Evolutionary conservation across 495 filamentous ascomycete genomes (phyloP).

Genomic region (Bryoglossum gracile): DNA sequence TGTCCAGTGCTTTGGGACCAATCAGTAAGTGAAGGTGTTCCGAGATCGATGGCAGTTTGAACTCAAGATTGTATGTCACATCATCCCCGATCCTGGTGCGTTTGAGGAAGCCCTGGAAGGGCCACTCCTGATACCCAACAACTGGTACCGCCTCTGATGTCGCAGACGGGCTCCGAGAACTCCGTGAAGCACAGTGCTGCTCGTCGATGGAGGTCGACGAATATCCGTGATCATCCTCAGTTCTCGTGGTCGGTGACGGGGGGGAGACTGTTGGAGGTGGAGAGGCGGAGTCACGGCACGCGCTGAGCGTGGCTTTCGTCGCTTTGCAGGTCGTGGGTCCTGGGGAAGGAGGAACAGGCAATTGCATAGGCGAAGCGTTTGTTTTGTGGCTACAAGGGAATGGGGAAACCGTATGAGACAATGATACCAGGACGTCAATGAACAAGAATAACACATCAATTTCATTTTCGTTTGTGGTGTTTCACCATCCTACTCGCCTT

Average conservation of each 20-base stretch:
- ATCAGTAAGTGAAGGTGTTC: conserved; percentile 10
- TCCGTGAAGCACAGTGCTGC: conserved; percentile 8
- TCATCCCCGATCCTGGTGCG: too few relatives aligned
- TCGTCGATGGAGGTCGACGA: neutral
- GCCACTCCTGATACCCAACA: too few relatives aligned
- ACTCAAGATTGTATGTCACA: conserved; percentile 12
- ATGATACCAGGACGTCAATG: neutral
- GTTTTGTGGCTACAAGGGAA: conserved; percentile 3
- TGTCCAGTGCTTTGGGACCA: conserved; percentile 4
- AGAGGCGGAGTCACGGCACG: neutral
- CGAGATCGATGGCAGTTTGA: too few relatives aligned
- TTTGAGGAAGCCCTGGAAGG: too few relatives aligned
- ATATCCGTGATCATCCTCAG: neutral
- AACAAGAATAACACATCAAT: neutral
- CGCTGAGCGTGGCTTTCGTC: too few relatives aligned
- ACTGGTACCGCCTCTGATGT: conserved; percentile 1
- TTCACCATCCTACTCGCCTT: neutral
- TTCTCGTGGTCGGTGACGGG: neutral
- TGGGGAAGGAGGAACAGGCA: conserved; percentile 11
- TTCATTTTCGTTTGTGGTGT: neutral
- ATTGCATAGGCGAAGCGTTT: conserved; percentile 6
- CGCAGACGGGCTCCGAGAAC: conserved; percentile 11
- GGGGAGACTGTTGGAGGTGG: too few relatives aligned
- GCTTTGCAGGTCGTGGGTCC: too few relatives aligned
- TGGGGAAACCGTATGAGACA: neutral